Evolutionary conservation across 2,329 filamentous ascomycete species (phyloP).

Genomic region (Thyridium curvatum): DNA sequence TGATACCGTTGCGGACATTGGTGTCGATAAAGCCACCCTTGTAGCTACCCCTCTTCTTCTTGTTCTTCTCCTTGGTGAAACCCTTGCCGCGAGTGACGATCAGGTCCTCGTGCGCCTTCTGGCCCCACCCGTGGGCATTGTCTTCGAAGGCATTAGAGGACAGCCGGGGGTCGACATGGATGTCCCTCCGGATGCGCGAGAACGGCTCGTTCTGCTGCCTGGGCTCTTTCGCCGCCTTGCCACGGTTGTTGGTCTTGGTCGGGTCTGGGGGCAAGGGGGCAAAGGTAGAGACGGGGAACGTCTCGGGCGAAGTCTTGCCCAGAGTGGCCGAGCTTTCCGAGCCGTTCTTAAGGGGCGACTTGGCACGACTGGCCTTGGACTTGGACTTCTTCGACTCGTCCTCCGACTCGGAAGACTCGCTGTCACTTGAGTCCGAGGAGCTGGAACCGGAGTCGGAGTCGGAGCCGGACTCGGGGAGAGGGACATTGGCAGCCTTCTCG

Average conservation of each 20-base stretch:
- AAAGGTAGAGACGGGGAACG: constrained; percentile 27
- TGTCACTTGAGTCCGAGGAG: constrained; percentile 3
- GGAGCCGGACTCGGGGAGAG: constrained; percentile 24
- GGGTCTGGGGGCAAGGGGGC: constrained; percentile 50
- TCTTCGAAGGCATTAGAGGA: constrained; percentile 67
- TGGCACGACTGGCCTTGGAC: constrained; percentile 6
- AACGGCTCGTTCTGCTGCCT: constrained; percentile 63
- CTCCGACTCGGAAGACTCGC: constrained; percentile 3
- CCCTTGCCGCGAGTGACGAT: constrained; percentile 91
- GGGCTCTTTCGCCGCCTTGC: constrained; percentile 30
- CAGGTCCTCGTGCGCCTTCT: constrained; percentile 80
- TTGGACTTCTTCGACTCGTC: constrained; percentile 13
- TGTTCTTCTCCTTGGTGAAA: constrained; percentile 99
- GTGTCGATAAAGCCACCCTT: constrained; percentile 85
- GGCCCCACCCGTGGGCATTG: constrained; percentile 77
- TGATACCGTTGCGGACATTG: constrained; percentile 74
- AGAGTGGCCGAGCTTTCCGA: constrained; percentile 41
- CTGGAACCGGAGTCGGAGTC: constrained; percentile 17
- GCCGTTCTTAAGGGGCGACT: constrained; percentile 12
- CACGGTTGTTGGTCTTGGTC: constrained; percentile 29
- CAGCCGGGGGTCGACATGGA: constrained; percentile 61
- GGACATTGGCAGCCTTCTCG: constrained; percentile 16
- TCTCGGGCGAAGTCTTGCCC: constrained; percentile 45
- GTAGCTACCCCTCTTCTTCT: constrained; percentile 90
- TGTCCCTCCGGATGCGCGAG: constrained; percentile 68